Percentiles rank a stretch among this genome's conserved stretches.
phyloP scores from a whole-genome alignment of 495 filamentous ascomycete species.

The Astrothelium macrocarpum region DNA sequence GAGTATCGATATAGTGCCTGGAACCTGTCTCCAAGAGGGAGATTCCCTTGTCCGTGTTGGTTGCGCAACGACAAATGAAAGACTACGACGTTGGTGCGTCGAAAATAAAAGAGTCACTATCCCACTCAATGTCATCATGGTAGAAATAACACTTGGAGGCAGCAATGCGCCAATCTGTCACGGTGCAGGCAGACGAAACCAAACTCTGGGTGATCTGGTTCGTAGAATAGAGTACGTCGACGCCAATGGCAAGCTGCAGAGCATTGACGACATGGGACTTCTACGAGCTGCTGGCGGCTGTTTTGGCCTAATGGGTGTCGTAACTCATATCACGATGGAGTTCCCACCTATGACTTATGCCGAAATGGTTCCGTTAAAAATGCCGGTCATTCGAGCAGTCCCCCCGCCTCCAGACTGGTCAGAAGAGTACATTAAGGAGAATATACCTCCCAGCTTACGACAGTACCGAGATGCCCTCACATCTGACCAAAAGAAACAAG shows the following conservation, averaged over 20 bases:
- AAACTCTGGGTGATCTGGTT: slow-evolving; percentile 42
- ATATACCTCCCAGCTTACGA: slow-evolving; percentile 30
- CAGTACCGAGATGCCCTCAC: slow-evolving; percentile 24
- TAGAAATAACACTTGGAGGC: slow-evolving; percentile 45
- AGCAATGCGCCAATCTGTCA: slow-evolving; percentile 46
- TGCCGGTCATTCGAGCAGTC: slow-evolving; percentile 38
- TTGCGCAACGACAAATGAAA: slow-evolving; percentile 40
- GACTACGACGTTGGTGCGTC: slow-evolving; percentile 41
- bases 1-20: slow-evolving; percentile 34
- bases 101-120: slow-evolving; percentile 35
- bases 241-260: slow-evolving; percentile 37
- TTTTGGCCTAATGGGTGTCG: slow-evolving; percentile 44
- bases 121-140: slow-evolving; percentile 42
- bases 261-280: slow-evolving; percentile 33
- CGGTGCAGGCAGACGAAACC: slow-evolving; percentile 37
- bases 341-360: slow-evolving; percentile 45
- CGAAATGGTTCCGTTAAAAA: slow-evolving; percentile 36
- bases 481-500: slow-evolving; percentile 35
- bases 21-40: slow-evolving; percentile 15
- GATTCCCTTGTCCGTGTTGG: slow-evolving; percentile 36
- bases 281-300: slow-evolving; percentile 42
- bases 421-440: slow-evolving; percentile 27
- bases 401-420: slow-evolving; percentile 30
- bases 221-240: slow-evolving; percentile 44
- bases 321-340: slow-evolving; percentile 46